Evolutionary conservation across 2,329 filamentous ascomycete species (phyloP).

Genomic region (Diaporthe vaccinii): DNA sequence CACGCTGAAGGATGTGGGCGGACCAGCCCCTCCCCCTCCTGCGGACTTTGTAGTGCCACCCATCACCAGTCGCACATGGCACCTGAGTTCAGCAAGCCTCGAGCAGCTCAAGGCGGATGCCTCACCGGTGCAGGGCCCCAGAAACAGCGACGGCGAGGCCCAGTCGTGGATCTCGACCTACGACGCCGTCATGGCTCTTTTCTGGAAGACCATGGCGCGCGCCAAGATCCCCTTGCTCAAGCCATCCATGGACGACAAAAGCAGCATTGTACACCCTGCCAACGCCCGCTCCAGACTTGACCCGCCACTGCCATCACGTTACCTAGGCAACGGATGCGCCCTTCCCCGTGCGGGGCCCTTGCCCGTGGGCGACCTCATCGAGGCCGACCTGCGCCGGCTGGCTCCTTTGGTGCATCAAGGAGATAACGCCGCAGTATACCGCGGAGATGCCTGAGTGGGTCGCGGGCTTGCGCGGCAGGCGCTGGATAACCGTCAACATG

Average conservation of each 20-base stretch:
- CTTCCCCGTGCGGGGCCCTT: constrained; percentile 41
- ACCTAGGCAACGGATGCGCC: constrained; percentile 44
- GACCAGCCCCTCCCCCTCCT: constrained; percentile 42
- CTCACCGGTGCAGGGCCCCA: not conserved
- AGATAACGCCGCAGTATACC: constrained; percentile 43
- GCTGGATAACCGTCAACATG: constrained; percentile 43
- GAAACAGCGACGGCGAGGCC: not conserved
- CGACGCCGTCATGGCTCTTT: constrained; percentile 45
- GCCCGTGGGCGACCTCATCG: constrained; percentile 35
- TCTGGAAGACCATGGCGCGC: constrained; percentile 45
- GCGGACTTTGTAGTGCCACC: constrained; percentile 45
- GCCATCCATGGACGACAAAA: constrained; percentile 38
- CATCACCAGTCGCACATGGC: constrained; percentile 43
- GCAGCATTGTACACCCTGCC: constrained; percentile 44
- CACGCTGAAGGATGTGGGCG: constrained; percentile 41
- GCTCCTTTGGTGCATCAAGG: constrained; percentile 44
- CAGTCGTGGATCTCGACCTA: constrained; percentile 45
- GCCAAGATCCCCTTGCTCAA: constrained; percentile 43
- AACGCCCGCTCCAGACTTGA: constrained; percentile 43
- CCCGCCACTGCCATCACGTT: constrained; percentile 46
- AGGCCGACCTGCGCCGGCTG: constrained; percentile 41
- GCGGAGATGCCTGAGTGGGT: constrained; percentile 45
- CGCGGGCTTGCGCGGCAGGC: constrained; percentile 44
- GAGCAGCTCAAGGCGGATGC: constrained; percentile 43
- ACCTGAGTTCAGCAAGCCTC: constrained; percentile 43